These are phyloP conservation scores for Phaeomoniella chlamydospora DNA, from an alignment of 2,329 filamentous ascomycete species.

Conservation along the genomic window DNA sequence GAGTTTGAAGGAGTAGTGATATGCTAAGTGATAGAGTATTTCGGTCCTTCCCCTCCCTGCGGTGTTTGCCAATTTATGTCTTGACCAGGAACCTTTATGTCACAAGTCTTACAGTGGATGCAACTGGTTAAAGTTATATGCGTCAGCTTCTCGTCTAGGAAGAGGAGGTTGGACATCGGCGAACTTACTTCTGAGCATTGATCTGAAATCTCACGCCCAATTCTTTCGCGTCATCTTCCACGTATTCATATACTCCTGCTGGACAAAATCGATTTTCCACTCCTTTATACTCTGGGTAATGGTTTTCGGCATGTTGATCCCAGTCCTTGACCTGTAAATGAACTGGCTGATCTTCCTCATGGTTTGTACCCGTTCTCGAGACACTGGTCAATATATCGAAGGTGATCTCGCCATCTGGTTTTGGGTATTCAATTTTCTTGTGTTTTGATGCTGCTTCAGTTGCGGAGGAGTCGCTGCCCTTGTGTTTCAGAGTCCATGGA, in stretches of 20 bases:
- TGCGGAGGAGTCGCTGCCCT: constrained; percentile 57
- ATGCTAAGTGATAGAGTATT: constrained; percentile 50
- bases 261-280: constrained; percentile 95
- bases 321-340: constrained; percentile 92
- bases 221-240: constrained; percentile 78
- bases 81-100: constrained; percentile 93
- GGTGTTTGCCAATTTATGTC: constrained; percentile 97
- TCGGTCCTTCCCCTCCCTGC: constrained; percentile 68
- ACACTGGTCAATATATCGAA: constrained; percentile 97
- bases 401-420: constrained; percentile 85
- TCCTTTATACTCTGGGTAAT: constrained; percentile 80
- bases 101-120: constrained; percentile 98
- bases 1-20: too few species aligned
- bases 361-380: constrained; percentile 88
- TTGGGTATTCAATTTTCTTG: constrained; percentile 87
- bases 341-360: constrained; percentile 96
- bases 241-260: constrained; percentile 93
- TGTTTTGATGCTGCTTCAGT: constrained; percentile 70
- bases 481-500: constrained; percentile 88
- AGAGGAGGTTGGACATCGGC: constrained; percentile 1
- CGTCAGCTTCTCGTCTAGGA: constrained; percentile 3
- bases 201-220: constrained; percentile 93
- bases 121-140: constrained; percentile 50
- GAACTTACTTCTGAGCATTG: constrained; percentile 83
- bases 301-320: constrained; percentile 72